Percentiles rank a stretch among this genome's conserved stretches.
These are phyloP conservation scores for Lichtheimia hyalospora DNA, from an alignment of 371 early-diverging fungal species.

Conservation along the genomic window DNA sequence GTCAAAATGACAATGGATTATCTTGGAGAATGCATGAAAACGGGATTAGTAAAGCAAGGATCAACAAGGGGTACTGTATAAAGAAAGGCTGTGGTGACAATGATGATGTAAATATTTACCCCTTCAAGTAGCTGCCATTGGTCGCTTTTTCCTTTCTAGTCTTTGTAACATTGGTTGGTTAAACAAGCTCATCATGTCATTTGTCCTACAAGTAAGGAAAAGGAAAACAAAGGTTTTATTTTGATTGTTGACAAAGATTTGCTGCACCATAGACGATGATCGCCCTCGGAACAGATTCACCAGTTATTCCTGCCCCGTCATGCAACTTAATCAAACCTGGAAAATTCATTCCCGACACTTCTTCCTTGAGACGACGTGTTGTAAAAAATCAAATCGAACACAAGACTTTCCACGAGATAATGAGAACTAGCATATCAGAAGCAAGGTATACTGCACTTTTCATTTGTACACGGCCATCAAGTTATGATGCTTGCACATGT, in stretches of 20 bases:
- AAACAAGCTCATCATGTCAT: neutral
- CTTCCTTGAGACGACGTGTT: neutral
- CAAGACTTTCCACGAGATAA: neutral
- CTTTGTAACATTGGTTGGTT: neutral
- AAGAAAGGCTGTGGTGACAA: no score
- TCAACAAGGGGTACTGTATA: no score
- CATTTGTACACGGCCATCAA: neutral
- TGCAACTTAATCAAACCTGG: neutral
- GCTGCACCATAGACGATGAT: no score
- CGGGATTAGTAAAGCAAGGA: no score
- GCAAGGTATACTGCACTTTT: conserved; percentile 18
- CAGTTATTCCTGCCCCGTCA: no score
- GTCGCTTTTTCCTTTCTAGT: conserved; percentile 20
- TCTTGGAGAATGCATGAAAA: no score
- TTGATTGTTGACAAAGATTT: no score
- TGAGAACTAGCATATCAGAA: no score
- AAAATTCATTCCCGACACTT: neutral
- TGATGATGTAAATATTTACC: conserved; percentile 16
- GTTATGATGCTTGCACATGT: neutral
- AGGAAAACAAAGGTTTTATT: no score
- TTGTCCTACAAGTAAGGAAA: no score
- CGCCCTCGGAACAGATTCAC: no score
- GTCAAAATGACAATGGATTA: no score
- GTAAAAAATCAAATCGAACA: neutral
- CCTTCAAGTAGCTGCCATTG: conserved; percentile 36